Evolutionary conservation across 345 rosid species (phyloP).

Genomic region (Noccaea bulbosa): DNA sequence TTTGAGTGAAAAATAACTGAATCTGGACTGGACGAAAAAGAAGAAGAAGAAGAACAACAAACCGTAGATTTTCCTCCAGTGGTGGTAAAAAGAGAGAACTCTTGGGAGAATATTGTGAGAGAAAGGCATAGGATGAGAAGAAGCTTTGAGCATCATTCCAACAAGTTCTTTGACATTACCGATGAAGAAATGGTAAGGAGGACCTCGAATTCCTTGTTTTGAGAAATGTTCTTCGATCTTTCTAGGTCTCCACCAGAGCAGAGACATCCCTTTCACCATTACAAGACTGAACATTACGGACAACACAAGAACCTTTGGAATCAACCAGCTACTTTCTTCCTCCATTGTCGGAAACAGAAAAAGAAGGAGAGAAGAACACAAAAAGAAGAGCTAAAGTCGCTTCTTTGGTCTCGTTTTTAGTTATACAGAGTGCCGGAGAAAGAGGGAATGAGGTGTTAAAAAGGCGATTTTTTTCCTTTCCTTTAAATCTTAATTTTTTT

Average conservation of each 20-base stretch:
- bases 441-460: slow-evolving; percentile 48
- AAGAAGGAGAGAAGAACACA: slow-evolving; percentile 19
- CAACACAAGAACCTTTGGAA: slow-evolving; percentile 49
- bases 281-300: slow-evolving; percentile 44
- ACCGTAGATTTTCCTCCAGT: slow-evolving; percentile 98
- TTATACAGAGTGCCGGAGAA: slow-evolving; percentile 49
- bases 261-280: slow-evolving; percentile 53
- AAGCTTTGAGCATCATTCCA: slow-evolving; percentile 87
- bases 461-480: slow-evolving; percentile 31
- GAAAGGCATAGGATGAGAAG: slow-evolving; percentile 92
- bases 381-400: slow-evolving; percentile 37
- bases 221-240: slow-evolving; percentile 91
- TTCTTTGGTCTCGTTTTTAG: slow-evolving; percentile 39
- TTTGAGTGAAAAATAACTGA: neutral
- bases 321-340: slow-evolving; percentile 48
- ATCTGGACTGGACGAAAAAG: slow-evolving; percentile 15
- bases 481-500: slow-evolving; percentile 3
- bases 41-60: neutral
- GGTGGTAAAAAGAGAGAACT: slow-evolving; percentile 91
- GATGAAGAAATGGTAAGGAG: slow-evolving; percentile 92
- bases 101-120: slow-evolving; percentile 99
- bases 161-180: slow-evolving; percentile 94
- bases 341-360: slow-evolving; percentile 38
- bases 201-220: slow-evolving; percentile 93
- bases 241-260: slow-evolving; percentile 95